Percentiles rank a stretch among this genome's conserved stretches.
phyloP scores from a whole-genome alignment of 2,329 filamentous ascomycete species.

The Drechslerella coelobrocha region DNA sequence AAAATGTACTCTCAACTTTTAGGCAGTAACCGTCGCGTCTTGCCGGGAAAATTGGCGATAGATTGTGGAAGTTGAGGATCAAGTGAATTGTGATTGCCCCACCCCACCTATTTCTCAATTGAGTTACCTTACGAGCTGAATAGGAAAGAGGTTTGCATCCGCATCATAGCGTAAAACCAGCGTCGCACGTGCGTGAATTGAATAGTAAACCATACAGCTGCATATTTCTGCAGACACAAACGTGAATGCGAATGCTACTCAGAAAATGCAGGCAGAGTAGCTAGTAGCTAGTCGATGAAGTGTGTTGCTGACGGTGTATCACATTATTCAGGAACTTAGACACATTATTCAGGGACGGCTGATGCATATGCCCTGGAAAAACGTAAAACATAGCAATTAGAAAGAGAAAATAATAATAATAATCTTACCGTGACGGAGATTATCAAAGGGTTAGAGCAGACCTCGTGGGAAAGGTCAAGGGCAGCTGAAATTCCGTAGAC shows the following conservation, averaged over 20 bases:
- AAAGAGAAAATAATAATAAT: no score
- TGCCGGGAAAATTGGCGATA: slow-evolving; percentile 44
- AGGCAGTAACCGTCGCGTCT: slow-evolving; percentile 27
- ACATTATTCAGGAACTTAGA: no score
- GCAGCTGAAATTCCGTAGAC: no score
- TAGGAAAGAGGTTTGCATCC: slow-evolving; percentile 31
- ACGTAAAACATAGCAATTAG: no score
- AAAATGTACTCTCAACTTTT: slow-evolving; percentile 25
- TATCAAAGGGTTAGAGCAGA: no score
- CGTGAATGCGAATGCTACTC: slow-evolving; percentile 12
- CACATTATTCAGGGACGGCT: no score
- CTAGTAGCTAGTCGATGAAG: no score
- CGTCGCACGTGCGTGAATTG: slow-evolving; percentile 42
- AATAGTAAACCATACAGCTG: slow-evolving; percentile 41
- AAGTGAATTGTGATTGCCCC: slow-evolving; percentile 30
- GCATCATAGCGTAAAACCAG: no score
- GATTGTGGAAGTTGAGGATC: slow-evolving; percentile 35
- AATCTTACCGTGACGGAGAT: no score
- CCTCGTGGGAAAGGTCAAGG: no score
- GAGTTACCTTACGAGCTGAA: slow-evolving; percentile 1
- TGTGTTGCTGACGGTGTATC: no score
- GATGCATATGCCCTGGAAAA: no score
- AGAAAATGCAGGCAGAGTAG: background rate
- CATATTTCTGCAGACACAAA: slow-evolving; percentile 26
- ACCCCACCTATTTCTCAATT: slow-evolving; percentile 2